phyloP scores from a whole-genome alignment of 306 rosid species.

The Cucurbita maxima region DNA sequence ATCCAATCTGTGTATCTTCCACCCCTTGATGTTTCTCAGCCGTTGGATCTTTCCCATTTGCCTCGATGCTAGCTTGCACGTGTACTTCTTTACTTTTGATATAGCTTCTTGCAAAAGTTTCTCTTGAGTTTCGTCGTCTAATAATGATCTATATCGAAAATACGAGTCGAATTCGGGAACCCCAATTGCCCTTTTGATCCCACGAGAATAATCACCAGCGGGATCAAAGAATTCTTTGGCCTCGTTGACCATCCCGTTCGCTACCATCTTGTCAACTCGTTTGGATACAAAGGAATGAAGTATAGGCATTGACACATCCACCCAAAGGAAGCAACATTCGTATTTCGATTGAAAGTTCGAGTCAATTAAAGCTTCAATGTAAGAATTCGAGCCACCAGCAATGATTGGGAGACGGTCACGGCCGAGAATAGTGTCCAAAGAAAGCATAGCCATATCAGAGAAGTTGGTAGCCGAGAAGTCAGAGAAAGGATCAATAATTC shows the following conservation, averaged over 20 bases:
- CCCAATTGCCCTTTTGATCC: conserved; percentile 68
- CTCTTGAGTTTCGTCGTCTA: conserved; percentile 11
- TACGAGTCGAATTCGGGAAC: conserved; percentile 64
- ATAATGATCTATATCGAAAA: conserved; percentile 23
- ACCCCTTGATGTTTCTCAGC: conserved; percentile 38
- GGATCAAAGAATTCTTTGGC: conserved; percentile 32
- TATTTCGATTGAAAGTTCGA: conserved; percentile 31
- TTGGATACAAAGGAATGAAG: conserved; percentile 32
- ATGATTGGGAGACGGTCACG: conserved; percentile 45
- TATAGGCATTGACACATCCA: conserved; percentile 38
- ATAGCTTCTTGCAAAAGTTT: conserved; percentile 28
- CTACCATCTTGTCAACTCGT: conserved; percentile 58
- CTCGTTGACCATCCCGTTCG: conserved; percentile 50
- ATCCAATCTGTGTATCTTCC: conserved; percentile 47
- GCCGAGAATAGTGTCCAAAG: conserved; percentile 28
- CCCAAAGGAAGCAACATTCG: conserved; percentile 63
- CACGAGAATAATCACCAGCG: conserved; percentile 30
- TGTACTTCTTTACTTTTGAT: conserved; percentile 37
- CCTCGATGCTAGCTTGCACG: conserved; percentile 36
- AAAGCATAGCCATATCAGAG: conserved; percentile 17
- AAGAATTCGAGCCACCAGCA: conserved; percentile 86
- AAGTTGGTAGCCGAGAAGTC: conserved; percentile 48
- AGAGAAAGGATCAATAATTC: conserved; percentile 25
- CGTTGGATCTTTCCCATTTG: conserved; percentile 46
- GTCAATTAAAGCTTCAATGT: conserved; percentile 49